phyloP scores from a whole-genome alignment of 1,139 yeast genomes.

The Pichia sp. region DNA sequence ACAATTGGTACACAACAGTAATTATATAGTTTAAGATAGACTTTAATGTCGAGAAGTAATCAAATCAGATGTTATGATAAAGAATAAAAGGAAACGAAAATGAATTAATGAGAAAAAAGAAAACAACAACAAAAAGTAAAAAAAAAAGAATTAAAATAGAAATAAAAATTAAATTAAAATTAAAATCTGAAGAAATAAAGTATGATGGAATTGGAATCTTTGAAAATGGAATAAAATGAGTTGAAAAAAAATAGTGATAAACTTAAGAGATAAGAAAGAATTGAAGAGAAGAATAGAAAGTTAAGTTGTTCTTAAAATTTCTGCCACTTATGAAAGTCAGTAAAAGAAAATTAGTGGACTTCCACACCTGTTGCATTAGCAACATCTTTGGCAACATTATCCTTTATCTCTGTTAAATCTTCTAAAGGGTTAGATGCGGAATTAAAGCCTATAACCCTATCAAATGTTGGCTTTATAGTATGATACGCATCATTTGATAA shows the following conservation, averaged over 20 bases:
- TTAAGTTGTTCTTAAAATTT: too few relatives aligned
- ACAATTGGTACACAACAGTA: too few relatives aligned
- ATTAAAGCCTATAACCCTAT: slow-evolving; percentile 19
- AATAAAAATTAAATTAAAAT: background rate
- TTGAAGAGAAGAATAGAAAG: background rate
- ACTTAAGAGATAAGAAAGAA: background rate
- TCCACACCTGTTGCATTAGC: slow-evolving; percentile 15
- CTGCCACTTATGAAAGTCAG: too few relatives aligned
- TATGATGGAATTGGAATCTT: too few relatives aligned
- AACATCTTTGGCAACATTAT: slow-evolving; percentile 8
- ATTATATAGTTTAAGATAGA: background rate
- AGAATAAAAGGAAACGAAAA: background rate
- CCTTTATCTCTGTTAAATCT: slow-evolving; percentile 10
- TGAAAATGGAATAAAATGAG: background rate
- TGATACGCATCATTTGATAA: slow-evolving; percentile 27
- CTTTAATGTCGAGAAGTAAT: background rate
- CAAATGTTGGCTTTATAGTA: slow-evolving; percentile 24
- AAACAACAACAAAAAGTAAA: background rate
- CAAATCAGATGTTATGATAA: too few relatives aligned
- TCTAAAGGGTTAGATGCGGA: slow-evolving; percentile 1
- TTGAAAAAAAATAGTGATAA: background rate
- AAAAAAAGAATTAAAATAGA: background rate
- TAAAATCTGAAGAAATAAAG: too few relatives aligned
- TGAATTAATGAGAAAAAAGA: background rate
- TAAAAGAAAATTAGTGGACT: slow-evolving; percentile 17